Evolutionary conservation across 2,329 filamentous ascomycete genomes (phyloP).

Genomic region (Didymella sp.): DNA sequence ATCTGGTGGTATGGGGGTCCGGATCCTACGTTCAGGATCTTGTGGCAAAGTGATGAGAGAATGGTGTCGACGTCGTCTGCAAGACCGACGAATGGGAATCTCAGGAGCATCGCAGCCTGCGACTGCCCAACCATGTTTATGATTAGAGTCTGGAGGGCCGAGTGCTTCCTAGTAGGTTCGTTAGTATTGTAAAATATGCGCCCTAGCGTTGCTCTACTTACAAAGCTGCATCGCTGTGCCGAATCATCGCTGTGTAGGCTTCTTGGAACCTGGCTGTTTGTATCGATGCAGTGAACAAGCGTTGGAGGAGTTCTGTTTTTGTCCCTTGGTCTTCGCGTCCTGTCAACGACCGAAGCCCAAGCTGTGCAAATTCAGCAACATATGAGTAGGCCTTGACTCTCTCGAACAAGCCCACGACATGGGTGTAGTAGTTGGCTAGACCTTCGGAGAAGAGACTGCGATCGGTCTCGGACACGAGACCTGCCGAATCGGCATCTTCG

Average conservation of each 20-base stretch:
- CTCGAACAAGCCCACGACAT: constrained; percentile 84
- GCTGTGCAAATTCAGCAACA: constrained; percentile 81
- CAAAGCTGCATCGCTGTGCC: constrained; percentile 74
- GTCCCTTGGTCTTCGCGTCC: constrained; percentile 41
- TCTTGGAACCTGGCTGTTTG: constrained; percentile 80
- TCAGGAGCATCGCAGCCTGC: constrained; percentile 61
- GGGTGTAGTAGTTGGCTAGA: constrained; percentile 82
- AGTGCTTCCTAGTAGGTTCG: constrained; percentile 60
- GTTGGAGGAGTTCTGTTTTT: constrained; percentile 68
- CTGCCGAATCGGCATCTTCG: constrained; percentile 53
- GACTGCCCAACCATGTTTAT: constrained; percentile 45
- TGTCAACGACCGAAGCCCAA: constrained; percentile 62
- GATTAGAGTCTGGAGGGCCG: constrained; percentile 72
- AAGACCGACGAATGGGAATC: constrained; percentile 79
- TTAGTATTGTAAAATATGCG: constrained; percentile 21
- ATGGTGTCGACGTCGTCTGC: constrained; percentile 80
- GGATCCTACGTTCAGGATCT: constrained; percentile 67
- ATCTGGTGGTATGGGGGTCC: constrained; percentile 81
- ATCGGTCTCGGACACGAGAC: constrained; percentile 76
- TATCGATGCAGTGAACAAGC: constrained; percentile 82
- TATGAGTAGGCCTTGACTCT: constrained; percentile 76
- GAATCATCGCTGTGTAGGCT: constrained; percentile 79
- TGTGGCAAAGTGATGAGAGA: constrained; percentile 73
- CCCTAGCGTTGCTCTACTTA: constrained; percentile 34
- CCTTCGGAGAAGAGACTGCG: constrained; percentile 73